Evolutionary conservation across 345 rosid genomes (phyloP).

Genomic region (Clausena lansium): DNA sequence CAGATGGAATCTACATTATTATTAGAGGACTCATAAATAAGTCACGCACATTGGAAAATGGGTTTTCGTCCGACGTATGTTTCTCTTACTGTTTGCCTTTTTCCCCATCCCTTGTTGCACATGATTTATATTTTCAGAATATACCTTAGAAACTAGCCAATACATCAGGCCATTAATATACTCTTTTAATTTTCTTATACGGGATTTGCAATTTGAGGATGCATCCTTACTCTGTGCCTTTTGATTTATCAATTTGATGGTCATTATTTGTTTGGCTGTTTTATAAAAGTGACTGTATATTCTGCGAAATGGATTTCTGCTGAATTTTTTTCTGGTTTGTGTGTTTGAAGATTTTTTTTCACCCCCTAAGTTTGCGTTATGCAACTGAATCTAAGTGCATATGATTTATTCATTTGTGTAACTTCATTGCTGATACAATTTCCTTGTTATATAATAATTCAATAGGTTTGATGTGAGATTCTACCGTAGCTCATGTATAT

Average conservation of each 20-base stretch:
- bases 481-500: not conserved
- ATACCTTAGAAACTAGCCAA: not conserved
- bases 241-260: not conserved
- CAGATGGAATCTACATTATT: slow-evolving; percentile 56
- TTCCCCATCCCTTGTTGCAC: not conserved
- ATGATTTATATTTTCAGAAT: not conserved
- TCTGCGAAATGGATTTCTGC: not conserved
- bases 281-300: not conserved
- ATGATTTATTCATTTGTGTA: not conserved
- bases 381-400: not conserved
- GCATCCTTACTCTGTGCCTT: not conserved
- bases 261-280: not conserved
- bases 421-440: not conserved
- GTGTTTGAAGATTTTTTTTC: not conserved
- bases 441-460: not conserved
- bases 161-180: not conserved
- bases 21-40: slow-evolving; percentile 59
- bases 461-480: not conserved
- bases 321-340: not conserved
- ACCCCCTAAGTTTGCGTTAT: not conserved
- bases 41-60: slow-evolving; percentile 41
- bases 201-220: not conserved
- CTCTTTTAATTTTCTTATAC: not conserved
- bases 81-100: not conserved
- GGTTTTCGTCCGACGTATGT: slow-evolving; percentile 64